These are phyloP conservation scores for Cryptosporidium viatorum DNA, from an alignment of 169 alveolate genomes.

Conservation along the genomic window DNA sequence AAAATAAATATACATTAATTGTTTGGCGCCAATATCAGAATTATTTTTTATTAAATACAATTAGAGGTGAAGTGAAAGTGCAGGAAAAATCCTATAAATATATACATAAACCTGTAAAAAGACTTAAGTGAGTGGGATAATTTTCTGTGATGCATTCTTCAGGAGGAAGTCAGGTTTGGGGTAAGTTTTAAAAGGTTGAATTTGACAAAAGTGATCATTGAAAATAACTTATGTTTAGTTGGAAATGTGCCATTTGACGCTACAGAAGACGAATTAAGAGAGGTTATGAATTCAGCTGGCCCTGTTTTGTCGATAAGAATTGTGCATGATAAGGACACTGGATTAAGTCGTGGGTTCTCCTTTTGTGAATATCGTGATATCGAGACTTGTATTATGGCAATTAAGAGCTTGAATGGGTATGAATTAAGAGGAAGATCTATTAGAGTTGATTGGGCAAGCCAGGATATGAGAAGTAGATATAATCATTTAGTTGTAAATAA, in stretches of 20 bases:
- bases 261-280: conserved; percentile 80
- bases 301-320: conserved; percentile 78
- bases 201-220: background rate
- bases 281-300: conserved; percentile 78
- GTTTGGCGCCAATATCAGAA: background rate
- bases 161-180: conserved; percentile 75
- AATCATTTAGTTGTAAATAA: conserved; percentile 44
- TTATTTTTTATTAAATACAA: no score
- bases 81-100: background rate
- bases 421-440: conserved; percentile 79
- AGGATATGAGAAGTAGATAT: conserved; percentile 77
- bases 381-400: conserved; percentile 80
- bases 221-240: conserved; percentile 27
- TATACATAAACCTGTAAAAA: background rate
- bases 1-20: no score
- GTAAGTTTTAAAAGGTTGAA: conserved; percentile 23
- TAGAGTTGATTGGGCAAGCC: conserved; percentile 80
- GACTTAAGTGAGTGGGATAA: background rate
- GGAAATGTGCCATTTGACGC: conserved; percentile 82
- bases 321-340: conserved; percentile 79
- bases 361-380: conserved; percentile 81
- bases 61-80: no score
- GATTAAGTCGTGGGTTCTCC: conserved; percentile 81
- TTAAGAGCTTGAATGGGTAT: conserved; percentile 78
- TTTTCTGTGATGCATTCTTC: conserved; percentile 48